Evolutionary conservation across 305 asterid species (phyloP), one percentile per base, ranked within the genome.

Genomic region (Fraxinus greggii): DNA sequence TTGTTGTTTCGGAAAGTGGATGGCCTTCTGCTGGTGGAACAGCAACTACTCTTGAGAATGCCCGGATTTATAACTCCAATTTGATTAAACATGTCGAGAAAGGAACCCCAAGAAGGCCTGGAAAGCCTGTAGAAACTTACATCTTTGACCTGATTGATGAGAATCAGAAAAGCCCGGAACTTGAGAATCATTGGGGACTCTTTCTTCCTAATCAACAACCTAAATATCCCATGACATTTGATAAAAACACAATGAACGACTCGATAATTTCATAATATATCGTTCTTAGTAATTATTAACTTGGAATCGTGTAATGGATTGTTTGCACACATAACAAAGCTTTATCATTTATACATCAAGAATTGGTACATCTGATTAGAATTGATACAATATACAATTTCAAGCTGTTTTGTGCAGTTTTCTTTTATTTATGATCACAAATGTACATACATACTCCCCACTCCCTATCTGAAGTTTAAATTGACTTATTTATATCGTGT

Each of bases 1-100:
- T 89, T 3, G 79, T 82, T 0, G 91, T 88, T 1, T 67, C 90
- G 0, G 91, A 89, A 76, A 88, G 83, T 2, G 91, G 92, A 0
- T 89, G 92, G 90, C 92, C 92, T 17, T 61, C 86, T 0, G 83
- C 56, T 0, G 90, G 90, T 17, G 90, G 86, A 26, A 9, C 48
- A 0, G 81, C 76, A 13, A 56, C 92, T 3, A 83, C 69, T 26
- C 35, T 59, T 3, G 17, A 78, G 0, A 84, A 83, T 84, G 88
- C 87, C 7, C 26, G 33, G 70, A 78, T 29, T 2, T 90, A 81
- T 51, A 85, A 80, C 42, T 80, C 70, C 42, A 81, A 82, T 23
- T 76, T 89, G 70, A 0, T 83, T 61, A 2, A 63, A 0, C 84
- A 82, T 19, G 77, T 85, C 1, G 9, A 36, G 4, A 35, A 63